Conservation (phyloP, 1,284 basidiomycete species). For the Puccinia horiana region DNA sequence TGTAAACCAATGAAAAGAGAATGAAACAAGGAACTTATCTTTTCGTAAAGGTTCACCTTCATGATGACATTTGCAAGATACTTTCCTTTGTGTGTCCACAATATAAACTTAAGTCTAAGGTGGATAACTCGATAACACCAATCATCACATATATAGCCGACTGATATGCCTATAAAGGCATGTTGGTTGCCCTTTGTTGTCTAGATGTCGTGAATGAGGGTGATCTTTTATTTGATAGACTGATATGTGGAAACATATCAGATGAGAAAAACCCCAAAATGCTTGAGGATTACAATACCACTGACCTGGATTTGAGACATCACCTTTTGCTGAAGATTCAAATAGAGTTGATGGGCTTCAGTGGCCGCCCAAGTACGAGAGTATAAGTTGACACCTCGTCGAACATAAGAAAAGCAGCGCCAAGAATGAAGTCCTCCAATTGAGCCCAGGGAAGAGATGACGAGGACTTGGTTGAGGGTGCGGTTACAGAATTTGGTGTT, state of each 20-base stretch:
- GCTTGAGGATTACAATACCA: not conserved
- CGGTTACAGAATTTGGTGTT: not conserved
- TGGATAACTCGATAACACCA: not conserved
- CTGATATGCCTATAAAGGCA: not conserved
- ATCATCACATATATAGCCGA: not conserved
- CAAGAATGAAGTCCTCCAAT: not conserved
- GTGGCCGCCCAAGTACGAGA: not conserved
- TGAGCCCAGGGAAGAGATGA: not conserved
- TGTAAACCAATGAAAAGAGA: not conserved
- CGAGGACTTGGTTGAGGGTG: not conserved
- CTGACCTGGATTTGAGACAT: not conserved
- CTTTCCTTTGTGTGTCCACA: not conserved
- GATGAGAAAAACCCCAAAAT: not conserved
- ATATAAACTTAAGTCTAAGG: conserved; percentile 1
- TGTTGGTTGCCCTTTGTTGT: conserved; percentile 1
- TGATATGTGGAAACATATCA: not conserved
- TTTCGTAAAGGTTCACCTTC: not conserved
- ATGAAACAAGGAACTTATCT: not conserved
- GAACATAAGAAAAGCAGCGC: not conserved
- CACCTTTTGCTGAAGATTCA: not conserved
- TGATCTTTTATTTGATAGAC: not conserved
- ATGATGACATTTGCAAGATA: not conserved
- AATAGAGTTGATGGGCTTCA: not conserved
- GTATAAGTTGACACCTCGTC: not conserved
- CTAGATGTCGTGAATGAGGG: not conserved